These are phyloP conservation scores for Somion occarium DNA, from an alignment of 1,284 basidiomycete species.

Conservation along the genomic window DNA sequence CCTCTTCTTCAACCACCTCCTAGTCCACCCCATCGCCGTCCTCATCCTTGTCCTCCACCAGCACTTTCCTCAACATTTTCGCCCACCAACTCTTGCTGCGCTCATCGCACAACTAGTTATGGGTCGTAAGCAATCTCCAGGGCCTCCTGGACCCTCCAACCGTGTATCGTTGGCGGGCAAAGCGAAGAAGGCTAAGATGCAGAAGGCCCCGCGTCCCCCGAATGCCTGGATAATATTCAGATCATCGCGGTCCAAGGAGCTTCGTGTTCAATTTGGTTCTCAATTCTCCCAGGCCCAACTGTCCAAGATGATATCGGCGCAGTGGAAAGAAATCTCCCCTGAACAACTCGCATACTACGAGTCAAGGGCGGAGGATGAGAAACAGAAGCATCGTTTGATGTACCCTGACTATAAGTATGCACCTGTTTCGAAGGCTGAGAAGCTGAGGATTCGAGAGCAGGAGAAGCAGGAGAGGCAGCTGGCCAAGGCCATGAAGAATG, in stretches of 20 bases:
- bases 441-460: background rate
- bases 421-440: constrained; percentile 4
- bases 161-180: background rate
- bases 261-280: background rate
- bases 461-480: background rate
- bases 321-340: background rate
- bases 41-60: background rate
- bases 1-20: constrained; percentile 1
- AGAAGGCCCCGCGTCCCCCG: background rate
- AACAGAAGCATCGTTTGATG: background rate
- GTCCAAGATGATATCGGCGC: background rate
- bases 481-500: background rate
- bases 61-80: background rate
- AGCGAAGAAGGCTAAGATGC: background rate
- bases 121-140: background rate
- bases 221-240: background rate
- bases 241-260: too few relatives aligned
- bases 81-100: background rate
- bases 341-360: background rate
- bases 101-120: background rate
- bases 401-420: constrained; percentile 9
- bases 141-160: background rate
- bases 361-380: background rate
- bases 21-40: background rate
- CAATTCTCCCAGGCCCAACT: background rate